Evolutionary conservation across 306 rosid genomes (phyloP).

Genomic region (Trifolium repens): DNA sequence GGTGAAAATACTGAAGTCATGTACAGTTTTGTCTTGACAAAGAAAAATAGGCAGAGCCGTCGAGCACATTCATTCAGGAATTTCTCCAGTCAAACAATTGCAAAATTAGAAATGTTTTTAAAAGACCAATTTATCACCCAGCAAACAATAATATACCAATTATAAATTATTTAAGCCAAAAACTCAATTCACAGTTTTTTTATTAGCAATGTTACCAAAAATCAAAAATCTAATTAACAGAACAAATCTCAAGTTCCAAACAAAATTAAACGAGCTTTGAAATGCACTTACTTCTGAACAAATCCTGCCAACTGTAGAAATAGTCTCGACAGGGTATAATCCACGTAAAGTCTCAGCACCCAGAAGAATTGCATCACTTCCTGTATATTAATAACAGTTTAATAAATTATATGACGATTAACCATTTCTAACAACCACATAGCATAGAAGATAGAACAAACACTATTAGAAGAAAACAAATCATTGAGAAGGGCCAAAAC

Average conservation of each 20-base stretch:
- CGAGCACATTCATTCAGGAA: not conserved
- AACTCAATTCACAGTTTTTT: conserved; percentile 20
- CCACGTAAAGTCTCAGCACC: conserved; percentile 99
- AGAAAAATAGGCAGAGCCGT: not conserved
- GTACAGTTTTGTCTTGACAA: conserved; percentile 29
- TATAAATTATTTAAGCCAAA: conserved; percentile 29
- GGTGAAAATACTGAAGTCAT: not conserved
- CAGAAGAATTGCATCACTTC: conserved; percentile 96
- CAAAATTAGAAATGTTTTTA: not conserved
- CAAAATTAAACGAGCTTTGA: conserved; percentile 19
- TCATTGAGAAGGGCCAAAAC: conserved; percentile 13
- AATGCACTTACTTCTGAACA: conserved; percentile 76
- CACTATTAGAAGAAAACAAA: conserved; percentile 5
- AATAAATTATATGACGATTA: conserved; percentile 29
- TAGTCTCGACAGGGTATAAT: conserved; percentile 88
- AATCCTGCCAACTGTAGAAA: conserved; percentile 89
- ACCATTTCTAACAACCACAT: conserved; percentile 20
- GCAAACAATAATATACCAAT: conserved; percentile 6
- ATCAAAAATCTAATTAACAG: conserved; percentile 14
- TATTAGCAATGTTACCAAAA: not conserved
- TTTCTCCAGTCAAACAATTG: conserved; percentile 16
- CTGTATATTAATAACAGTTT: conserved; percentile 55
- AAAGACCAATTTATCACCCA: conserved; percentile 32
- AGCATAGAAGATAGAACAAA: conserved; percentile 3
- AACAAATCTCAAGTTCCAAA: conserved; percentile 33